Percentiles rank a stretch among this genome's conserved stretches.
Conservation (phyloP, 1,139 yeast species). For the Lodderomyces parapsilosis region DNA sequence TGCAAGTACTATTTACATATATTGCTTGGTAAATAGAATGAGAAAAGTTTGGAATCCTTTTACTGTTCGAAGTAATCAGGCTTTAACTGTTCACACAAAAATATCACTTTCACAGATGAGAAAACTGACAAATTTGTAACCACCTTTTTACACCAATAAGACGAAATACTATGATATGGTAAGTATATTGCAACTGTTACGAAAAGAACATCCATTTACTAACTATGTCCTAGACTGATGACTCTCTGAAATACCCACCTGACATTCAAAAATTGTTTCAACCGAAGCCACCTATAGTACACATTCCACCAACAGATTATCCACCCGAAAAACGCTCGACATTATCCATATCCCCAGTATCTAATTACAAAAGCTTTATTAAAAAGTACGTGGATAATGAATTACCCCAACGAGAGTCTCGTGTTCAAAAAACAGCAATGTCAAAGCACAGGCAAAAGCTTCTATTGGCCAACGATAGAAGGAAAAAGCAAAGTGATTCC, state of each 20-base stretch:
- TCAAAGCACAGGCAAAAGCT: constrained; percentile 14
- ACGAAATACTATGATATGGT: constrained; percentile 5
- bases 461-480: constrained; percentile 15
- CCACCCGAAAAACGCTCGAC: constrained; percentile 54
- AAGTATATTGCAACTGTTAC: background rate
- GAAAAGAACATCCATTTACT: constrained; percentile 8
- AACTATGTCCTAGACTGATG: constrained; percentile 17
- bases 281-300: constrained; percentile 67
- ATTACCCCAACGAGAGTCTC: constrained; percentile 12
- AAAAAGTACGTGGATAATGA: constrained; percentile 28
- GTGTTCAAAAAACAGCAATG: constrained; percentile 6
- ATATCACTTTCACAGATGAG: no score
- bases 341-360: constrained; percentile 50
- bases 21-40: no score
- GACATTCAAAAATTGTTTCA: constrained; percentile 64
- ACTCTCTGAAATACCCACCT: constrained; percentile 56
- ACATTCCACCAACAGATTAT: constrained; percentile 53
- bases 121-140: no score
- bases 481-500: constrained; percentile 30
- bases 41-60: no score
- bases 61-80: no score
- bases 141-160: background rate
- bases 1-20: no score
- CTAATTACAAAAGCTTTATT: constrained; percentile 33
- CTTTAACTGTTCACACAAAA: no score